Evolutionary conservation across 2,329 filamentous ascomycete genomes (phyloP).

Genomic region (Beauveria scarabaeidicola): DNA sequence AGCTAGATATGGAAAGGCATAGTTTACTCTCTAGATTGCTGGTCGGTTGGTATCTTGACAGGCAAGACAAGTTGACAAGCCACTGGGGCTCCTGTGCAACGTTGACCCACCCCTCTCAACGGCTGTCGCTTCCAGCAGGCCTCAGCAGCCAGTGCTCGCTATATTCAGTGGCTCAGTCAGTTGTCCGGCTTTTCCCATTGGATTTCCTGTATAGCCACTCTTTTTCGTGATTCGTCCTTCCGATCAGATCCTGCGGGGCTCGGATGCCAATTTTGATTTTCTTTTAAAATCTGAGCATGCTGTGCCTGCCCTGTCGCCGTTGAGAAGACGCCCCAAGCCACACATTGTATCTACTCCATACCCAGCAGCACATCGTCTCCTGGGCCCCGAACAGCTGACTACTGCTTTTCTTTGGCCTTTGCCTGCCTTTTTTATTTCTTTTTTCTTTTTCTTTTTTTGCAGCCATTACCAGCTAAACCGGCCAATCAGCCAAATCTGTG

Average conservation of each 20-base stretch:
- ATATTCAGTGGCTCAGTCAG: neutral
- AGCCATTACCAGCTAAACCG: too few species aligned
- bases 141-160: too few species aligned
- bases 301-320: neutral
- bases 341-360: neutral
- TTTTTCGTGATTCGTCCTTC: neutral
- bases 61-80: neutral
- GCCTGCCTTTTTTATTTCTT: too few species aligned
- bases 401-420: too few species aligned
- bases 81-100: neutral
- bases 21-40: too few species aligned
- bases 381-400: neutral
- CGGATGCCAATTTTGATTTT: neutral
- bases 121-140: neutral
- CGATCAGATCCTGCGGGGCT: conserved; percentile 7
- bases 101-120: neutral
- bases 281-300: neutral
- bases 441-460: too few species aligned
- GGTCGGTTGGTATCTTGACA: neutral
- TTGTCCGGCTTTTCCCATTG: conserved; percentile 2
- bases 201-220: neutral
- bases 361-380: neutral
- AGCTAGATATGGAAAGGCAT: too few species aligned
- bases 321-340: neutral
- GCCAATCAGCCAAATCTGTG: neutral